These are phyloP conservation scores for Rosa rugosa DNA, from an alignment of 306 rosid genomes.

Conservation along the genomic window DNA sequence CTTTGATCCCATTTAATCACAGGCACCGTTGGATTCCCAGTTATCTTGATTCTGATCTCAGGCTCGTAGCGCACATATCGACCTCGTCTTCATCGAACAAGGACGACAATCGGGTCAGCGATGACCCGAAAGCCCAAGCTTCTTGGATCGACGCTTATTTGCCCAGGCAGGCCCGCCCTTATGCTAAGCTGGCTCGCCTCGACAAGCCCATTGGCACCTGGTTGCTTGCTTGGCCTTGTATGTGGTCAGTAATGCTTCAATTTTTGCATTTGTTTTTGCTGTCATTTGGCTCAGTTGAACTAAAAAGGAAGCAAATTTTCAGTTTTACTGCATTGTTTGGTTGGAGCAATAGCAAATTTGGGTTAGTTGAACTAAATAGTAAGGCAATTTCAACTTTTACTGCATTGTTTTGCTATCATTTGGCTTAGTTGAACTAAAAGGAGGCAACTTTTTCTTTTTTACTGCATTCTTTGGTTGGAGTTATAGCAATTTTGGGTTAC, in stretches of 20 bases:
- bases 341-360: not conserved
- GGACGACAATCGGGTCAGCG: constrained; percentile 27
- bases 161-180: constrained; percentile 65
- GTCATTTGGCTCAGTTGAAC: not conserved
- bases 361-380: not conserved
- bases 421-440: not conserved
- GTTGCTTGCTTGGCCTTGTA: constrained; percentile 94
- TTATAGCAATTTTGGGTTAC: too few relatives aligned
- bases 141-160: constrained; percentile 73
- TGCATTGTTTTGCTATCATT: not conserved
- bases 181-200: constrained; percentile 87
- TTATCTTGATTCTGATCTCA: constrained; percentile 23
- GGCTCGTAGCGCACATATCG: constrained; percentile 41
- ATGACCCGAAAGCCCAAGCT: constrained; percentile 21
- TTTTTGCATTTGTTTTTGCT: too few relatives aligned
- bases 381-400: not conserved
- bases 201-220: constrained; percentile 95
- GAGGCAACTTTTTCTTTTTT: not conserved
- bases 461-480: not conserved
- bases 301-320: not conserved
- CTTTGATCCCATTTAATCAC: not conserved
- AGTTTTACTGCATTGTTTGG: not conserved
- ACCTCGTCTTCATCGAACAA: constrained; percentile 45
- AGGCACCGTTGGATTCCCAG: constrained; percentile 6
- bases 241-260: constrained; percentile 16